Percentiles rank a stretch among this genome's conserved stretches.
phyloP scores from a whole-genome alignment of 495 filamentous ascomycete species.

The Hyaloscypha hepaticicola region DNA sequence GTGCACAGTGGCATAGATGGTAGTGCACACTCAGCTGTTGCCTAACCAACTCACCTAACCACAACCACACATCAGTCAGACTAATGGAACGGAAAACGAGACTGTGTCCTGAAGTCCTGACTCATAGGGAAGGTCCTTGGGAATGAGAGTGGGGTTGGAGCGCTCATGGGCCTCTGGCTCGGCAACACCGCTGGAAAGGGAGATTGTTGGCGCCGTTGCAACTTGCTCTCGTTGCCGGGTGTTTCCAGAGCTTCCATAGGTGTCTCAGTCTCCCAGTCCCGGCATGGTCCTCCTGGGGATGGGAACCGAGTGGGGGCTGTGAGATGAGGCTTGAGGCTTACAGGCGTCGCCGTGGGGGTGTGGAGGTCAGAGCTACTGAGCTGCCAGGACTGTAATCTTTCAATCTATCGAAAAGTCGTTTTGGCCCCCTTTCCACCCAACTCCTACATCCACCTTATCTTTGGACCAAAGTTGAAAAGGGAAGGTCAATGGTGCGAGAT shows the following conservation, averaged over 20 bases:
- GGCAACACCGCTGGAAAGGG: neutral
- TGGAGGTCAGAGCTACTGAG: neutral
- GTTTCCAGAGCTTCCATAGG: conserved; percentile 5
- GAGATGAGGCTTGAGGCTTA: neutral
- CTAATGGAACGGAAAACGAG: neutral
- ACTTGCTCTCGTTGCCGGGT: neutral
- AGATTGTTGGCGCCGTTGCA: neutral
- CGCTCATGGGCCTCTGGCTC: neutral
- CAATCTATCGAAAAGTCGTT: neutral
- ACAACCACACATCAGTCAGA: too few species aligned
- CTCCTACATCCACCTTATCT: neutral
- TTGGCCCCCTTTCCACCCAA: neutral
- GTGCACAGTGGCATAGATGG: too few species aligned
- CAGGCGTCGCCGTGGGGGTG: neutral
- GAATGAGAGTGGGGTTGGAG: neutral
- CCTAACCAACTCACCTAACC: too few species aligned
- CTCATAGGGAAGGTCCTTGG: neutral
- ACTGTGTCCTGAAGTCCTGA: neutral
- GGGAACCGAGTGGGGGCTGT: neutral
- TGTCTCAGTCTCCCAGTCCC: neutral
- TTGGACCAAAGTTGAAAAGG: neutral
- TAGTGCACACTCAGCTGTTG: too few species aligned
- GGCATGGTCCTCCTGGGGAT: neutral
- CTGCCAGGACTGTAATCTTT: neutral
- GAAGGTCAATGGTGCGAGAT: neutral